phyloP scores from a whole-genome alignment of 768 basidiomycete species.

The Trametes cinnabarina region DNA sequence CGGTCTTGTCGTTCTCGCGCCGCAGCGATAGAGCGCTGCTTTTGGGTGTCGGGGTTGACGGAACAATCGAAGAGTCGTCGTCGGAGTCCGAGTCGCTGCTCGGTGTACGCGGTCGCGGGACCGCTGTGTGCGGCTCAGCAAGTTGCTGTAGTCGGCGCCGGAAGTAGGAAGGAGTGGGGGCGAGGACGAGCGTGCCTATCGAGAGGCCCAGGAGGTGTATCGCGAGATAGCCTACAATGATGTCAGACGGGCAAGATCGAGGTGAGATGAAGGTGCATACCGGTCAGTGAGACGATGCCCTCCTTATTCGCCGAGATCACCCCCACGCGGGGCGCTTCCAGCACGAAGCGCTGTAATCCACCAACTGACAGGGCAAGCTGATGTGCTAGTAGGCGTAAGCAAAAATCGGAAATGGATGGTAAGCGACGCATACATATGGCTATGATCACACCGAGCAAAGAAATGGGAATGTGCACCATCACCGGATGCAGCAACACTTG shows the following conservation, averaged over 20 bases:
- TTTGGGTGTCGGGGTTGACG: not conserved
- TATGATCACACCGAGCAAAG: conserved; percentile 59
- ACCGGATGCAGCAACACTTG: conserved; percentile 70
- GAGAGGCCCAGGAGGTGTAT: conserved; percentile 86
- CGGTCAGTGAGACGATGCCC: conserved; percentile 77
- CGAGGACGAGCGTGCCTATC: conserved; percentile 76
- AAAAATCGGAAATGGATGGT: not conserved
- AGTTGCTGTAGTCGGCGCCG: conserved; percentile 46
- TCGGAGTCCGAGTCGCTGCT: conserved; percentile 24
- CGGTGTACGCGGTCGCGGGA: conserved; percentile 1
- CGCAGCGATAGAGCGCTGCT: conserved; percentile 28
- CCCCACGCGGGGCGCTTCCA: conserved; percentile 59
- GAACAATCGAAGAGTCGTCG: conserved; percentile 2
- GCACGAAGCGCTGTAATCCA: conserved; percentile 60
- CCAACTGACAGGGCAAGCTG: conserved; percentile 58
- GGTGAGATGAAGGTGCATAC: conserved; percentile 35
- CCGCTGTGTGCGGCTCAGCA: not conserved
- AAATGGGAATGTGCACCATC: conserved; percentile 54
- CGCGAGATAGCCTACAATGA: conserved; percentile 72
- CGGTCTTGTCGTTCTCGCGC: conserved; percentile 70
- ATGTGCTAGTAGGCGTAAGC: conserved; percentile 51
- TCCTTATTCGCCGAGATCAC: conserved; percentile 87
- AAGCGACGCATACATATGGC: conserved; percentile 46
- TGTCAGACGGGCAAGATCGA: not conserved
- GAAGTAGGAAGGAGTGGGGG: conserved; percentile 74